A percentile compares a stretch with the other conserved stretches of the same genome.
phyloP scores from a whole-genome alignment of 2,329 filamentous ascomycete species.

The Aphanoascus verrucosus region DNA sequence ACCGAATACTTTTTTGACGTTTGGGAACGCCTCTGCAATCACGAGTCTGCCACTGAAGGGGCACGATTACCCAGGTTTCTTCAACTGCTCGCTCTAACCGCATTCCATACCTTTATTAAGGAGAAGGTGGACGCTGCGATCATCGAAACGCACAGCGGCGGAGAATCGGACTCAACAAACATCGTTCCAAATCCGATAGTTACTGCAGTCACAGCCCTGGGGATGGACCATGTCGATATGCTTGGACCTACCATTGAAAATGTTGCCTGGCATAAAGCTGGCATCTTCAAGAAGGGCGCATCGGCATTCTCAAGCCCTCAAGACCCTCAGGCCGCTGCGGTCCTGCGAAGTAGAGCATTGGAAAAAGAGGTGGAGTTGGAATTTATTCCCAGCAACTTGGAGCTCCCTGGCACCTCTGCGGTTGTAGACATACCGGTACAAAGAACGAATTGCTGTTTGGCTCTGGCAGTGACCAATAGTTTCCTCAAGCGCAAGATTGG shows the following conservation, averaged over 20 bases:
- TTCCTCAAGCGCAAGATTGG: constrained; percentile 7
- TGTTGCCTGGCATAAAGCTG: constrained; percentile 65
- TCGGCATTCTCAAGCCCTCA: constrained; percentile 50
- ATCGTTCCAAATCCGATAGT: constrained; percentile 47
- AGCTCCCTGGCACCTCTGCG: not conserved
- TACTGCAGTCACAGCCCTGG: constrained; percentile 52
- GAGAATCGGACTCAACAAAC: constrained; percentile 59
- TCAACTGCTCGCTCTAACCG: constrained; percentile 44
- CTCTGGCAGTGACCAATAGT: constrained; percentile 11
- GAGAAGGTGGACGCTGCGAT: constrained; percentile 53
- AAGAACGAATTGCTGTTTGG: constrained; percentile 17
- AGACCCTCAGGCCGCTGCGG: constrained; percentile 36
- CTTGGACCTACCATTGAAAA: constrained; percentile 52
- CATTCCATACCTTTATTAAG: constrained; percentile 53
- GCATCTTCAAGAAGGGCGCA: constrained; percentile 53
- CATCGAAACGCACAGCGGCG: constrained; percentile 57
- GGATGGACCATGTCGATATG: constrained; percentile 55
- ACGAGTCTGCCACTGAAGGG: too few relatives aligned
- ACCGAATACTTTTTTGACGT: constrained; percentile 20
- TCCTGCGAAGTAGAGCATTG: constrained; percentile 41
- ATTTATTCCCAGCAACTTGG: constrained; percentile 38
- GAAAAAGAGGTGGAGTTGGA: constrained; percentile 42
- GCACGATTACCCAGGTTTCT: constrained; percentile 38
- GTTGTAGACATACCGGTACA: constrained; percentile 8
- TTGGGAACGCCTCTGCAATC: too few relatives aligned